Base-by-base conservation (phyloP, 495 filamentous ascomycete species). In the Aspergillus heteromorphus region DNA sequence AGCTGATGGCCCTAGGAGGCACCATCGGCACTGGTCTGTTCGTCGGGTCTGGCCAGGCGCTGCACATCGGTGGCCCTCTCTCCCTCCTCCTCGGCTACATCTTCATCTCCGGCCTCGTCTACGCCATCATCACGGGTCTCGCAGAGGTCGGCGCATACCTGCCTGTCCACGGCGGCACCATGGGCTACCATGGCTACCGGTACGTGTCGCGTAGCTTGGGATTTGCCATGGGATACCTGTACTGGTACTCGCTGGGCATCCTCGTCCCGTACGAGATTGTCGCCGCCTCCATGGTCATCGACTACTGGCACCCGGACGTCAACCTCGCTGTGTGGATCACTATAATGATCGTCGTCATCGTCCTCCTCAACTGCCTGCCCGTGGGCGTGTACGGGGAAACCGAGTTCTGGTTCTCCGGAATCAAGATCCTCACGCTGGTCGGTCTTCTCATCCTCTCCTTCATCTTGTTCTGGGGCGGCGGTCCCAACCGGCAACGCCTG, bases 401-500 rank as follows among this genome's bases (percentile, higher is more conserved):
- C 18, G 86, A 89, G 58, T 88, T 89, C 69, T 79, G 78, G 65
- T 85, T 89, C 60, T 82, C 83, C 11, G 79, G 76, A 1, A 75
- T 91, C 70, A 92, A 93, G 63, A 86, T 92, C 59, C 73, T 91
- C 65, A 89, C 87, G 21, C 82, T 91, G 52, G 52, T 88, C 45
- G 88, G 87, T 31, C 78, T 88, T 58, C 67, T 88, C 51, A 76
- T 87, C 49, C 77, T 87, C 41, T 84, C 79, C 49, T 83, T 91
- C 60, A 85, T 86, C 60, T 77, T 90, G 51, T 82, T 87, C 63
- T 81, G 83, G 53, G 87, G 88, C 16, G 88, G 78, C 31, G 84
- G 86, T 13, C 77, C 84, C 2, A 78, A 73, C 45, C 74, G 84
- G 14, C 80, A 85, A 49, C 75, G 79, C 23, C 69, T 88, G 14